Percentiles rank a stretch among this genome's conserved stretches.
These are phyloP conservation scores for Citropsis articulata DNA, from an alignment of 345 rosid genomes.

Conservation along the genomic window DNA sequence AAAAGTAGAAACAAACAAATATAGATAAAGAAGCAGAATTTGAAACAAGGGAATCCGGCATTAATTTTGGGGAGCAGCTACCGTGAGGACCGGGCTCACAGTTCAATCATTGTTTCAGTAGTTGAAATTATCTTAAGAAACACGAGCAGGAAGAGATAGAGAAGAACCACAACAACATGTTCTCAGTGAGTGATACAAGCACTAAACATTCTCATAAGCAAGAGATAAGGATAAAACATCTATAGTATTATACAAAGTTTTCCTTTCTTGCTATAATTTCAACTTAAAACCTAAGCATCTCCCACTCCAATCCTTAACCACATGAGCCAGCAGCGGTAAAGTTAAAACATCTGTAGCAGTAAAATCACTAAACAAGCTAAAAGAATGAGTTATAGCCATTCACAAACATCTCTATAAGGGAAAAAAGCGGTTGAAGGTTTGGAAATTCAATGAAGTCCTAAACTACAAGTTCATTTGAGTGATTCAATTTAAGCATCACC, in stretches of 20 bases:
- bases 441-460: neutral
- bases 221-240: neutral
- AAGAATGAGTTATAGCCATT: neutral
- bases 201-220: neutral
- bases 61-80: neutral
- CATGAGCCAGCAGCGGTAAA: neutral
- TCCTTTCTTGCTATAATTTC: neutral
- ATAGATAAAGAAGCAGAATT: neutral
- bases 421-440: neutral
- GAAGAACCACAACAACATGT: neutral
- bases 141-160: neutral
- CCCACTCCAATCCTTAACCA: neutral
- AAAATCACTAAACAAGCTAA: neutral
- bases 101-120: neutral
- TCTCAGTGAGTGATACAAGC: neutral
- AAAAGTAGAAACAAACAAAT: neutral
- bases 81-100: neutral
- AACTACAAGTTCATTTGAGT: neutral
- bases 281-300: neutral
- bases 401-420: neutral
- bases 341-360: neutral
- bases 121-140: neutral
- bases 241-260: neutral
- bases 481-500: neutral
- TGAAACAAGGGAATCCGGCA: neutral